Evolutionary conservation across 257 asterid genomes (phyloP).

Genomic region (Cynanchum wilfordii): DNA sequence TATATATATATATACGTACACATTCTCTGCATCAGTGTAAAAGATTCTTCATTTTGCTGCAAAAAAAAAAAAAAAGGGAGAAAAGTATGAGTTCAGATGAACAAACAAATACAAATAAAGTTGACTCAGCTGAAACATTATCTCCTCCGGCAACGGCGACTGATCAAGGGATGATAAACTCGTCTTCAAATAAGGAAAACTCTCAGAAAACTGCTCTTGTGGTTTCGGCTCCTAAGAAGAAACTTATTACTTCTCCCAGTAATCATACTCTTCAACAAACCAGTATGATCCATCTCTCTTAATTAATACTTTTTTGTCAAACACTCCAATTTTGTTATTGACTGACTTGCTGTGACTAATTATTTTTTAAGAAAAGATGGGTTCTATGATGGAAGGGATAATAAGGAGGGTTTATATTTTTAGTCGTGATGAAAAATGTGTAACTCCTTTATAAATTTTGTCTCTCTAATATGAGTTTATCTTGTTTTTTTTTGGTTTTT

Average conservation of each 20-base stretch:
- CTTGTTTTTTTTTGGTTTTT: too few species aligned
- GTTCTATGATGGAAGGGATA: too few species aligned
- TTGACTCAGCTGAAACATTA: neutral
- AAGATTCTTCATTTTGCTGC: neutral
- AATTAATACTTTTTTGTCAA: too few species aligned
- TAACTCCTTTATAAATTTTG: too few species aligned
- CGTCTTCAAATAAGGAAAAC: constrained; percentile 10
- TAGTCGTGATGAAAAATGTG: too few species aligned
- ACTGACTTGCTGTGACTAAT: too few species aligned
- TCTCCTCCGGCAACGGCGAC: constrained; percentile 1
- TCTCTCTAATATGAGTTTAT: too few species aligned
- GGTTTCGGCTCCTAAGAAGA: constrained; percentile 12
- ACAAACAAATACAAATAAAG: constrained; percentile 5
- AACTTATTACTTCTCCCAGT: constrained; percentile 10
- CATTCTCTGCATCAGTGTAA: neutral
- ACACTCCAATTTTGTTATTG: too few species aligned
- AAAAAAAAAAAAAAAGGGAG: neutral
- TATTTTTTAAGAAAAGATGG: too few species aligned
- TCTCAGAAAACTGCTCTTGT: constrained; percentile 15
- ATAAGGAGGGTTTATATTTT: too few species aligned
- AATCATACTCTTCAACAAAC: constrained; percentile 5
- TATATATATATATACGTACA: neutral
- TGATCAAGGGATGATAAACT: too few species aligned
- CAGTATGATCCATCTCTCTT: too few species aligned
- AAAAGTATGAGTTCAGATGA: constrained; percentile 20